Evolutionary conservation across 345 rosid genomes (phyloP), one percentile per base, ranked within the genome.

Genomic region (Salix viminalis): DNA sequence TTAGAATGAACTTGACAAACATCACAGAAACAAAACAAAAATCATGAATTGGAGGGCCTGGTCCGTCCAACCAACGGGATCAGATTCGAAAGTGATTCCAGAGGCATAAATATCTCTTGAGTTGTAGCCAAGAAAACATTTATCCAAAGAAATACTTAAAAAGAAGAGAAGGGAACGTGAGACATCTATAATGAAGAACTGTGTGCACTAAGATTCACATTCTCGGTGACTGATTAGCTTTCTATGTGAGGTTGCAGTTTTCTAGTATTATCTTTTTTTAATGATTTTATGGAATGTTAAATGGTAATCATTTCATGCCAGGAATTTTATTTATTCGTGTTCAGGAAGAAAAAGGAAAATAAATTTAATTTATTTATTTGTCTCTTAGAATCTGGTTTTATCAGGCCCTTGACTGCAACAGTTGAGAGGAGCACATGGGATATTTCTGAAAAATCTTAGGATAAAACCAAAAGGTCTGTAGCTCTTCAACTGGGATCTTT

Each of bases 371-470:
- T 5, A 72, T 30, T 41, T 41, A 41, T 41, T 41, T 39, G 11
- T n/a, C 21, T 56, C 41, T 39, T 13, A 32, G 50, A 19, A 39
- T 46, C 44, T 58, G 73, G 24, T 26, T 73, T 67, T 32, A n/a
- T 73, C 48, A 66, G 67, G 72, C 76, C 41, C 67, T 73, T 67
- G 69, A 44, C 69, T 68, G 64, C 73, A 21, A 73, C 73, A 67
- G 68, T 50, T 68, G 30, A 72, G 16, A 66, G 56, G 67, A 4
- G 62, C 79, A 77, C 79, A 70, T 77, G 79, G 69, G 75, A 4
- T 46, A 12, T 44, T 7, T 10, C 52, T 44, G 36, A 36, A 58
- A 72, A 24, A 0, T 71, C 48, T 32, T 44, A 30, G 65, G 46
- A 64, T 61, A 69, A 76, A 76, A 48, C 75, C 48, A 77, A 77